Conservation (phyloP, 495 filamentous ascomycete genomes). For the Daldinia loculata region DNA sequence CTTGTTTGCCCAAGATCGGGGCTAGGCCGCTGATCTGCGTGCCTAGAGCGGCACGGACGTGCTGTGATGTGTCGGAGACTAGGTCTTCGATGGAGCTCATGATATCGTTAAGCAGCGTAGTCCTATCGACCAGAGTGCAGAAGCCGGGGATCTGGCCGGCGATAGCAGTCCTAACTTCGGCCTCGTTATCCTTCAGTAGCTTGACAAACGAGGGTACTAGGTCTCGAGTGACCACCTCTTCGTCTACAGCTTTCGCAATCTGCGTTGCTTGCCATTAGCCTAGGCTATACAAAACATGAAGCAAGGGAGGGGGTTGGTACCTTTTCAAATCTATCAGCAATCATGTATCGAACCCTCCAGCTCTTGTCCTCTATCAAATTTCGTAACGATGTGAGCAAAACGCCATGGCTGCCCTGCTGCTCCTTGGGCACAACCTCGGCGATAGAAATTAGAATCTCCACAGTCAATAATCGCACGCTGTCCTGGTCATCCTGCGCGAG, state of each 20-base stretch:
- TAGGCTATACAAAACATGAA: conserved; percentile 4
- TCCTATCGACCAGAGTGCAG: conserved; percentile 84
- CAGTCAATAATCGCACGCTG: conserved; percentile 93
- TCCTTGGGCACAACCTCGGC: conserved; percentile 98
- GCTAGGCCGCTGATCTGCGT: conserved; percentile 97
- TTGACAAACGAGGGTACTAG: conserved; percentile 97
- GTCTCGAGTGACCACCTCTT: conserved; percentile 93
- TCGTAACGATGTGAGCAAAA: conserved; percentile 86
- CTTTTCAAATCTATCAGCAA: conserved; percentile 98
- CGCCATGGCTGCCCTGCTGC: conserved; percentile 94
- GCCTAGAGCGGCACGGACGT: conserved; percentile 93
- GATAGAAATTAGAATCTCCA: conserved; percentile 95
- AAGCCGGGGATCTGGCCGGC: conserved; percentile 98
- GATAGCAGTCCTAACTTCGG: conserved; percentile 96
- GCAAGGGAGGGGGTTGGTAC: conserved; percentile 51
- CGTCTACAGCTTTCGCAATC: conserved; percentile 98
- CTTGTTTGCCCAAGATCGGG: conserved; percentile 96
- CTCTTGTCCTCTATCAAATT: conserved; percentile 98
- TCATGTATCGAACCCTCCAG: conserved; percentile 99
- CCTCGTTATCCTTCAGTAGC: conserved; percentile 95
- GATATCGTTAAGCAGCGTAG: conserved; percentile 91
- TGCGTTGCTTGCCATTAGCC: conserved; percentile 49
- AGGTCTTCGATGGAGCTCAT: conserved; percentile 97
- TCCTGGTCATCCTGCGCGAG: conserved; percentile 96
- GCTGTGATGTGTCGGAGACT: conserved; percentile 93